Evolutionary conservation across 2,329 filamentous ascomycete genomes (phyloP), one percentile per base, ranked within the genome.

Genomic region (Akanthomyces dipterigenus): DNA sequence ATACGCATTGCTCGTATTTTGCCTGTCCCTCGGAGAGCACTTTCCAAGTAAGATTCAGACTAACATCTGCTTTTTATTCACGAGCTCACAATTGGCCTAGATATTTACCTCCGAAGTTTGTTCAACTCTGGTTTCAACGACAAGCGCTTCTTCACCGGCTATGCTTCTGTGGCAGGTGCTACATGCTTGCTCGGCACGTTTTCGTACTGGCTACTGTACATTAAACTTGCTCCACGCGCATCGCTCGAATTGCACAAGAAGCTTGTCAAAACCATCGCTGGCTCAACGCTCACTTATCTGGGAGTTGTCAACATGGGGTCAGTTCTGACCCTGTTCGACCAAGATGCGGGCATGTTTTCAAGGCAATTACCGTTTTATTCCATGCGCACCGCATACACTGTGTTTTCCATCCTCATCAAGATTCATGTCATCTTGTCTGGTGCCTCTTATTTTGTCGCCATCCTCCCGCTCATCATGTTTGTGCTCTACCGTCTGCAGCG

Each of bases 401-500:
- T 45, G 7, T 61, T 55, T 20, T 50, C 60, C 34, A 34, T 61
- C 20, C 22, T 46, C 26, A 60, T 60, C 48, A 60, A 60, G 14
- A 51, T n/a, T 5, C 31, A 24, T 26, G 24, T 61, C 18, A 50
- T 61, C 8, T 11, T 45, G 11, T 61, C 60, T 18, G 53, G 51
- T 3, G 43, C 53, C 28, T 42, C 51, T 14, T 61, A 61, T 38
- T 42, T 55, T 11, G 22, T 74, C 0, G 69, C 79, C 2, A 74
- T 74, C 0, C 72, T 84, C 16, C 82, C 82, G 0, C 61, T 77
- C 2, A 59, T 62, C 2, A 9, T 68, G 2, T 7, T 65, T 6
- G 58, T 66, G 1, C 50, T 73, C 7, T 67, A 64, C 31, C n/a
- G 66, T 3, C 49, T 73, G 5, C 71, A 73, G 28, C 65, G 65